Base-by-base conservation (phyloP, 2,329 filamentous ascomycete species). In the Coniochaeta hoffmannii region DNA sequence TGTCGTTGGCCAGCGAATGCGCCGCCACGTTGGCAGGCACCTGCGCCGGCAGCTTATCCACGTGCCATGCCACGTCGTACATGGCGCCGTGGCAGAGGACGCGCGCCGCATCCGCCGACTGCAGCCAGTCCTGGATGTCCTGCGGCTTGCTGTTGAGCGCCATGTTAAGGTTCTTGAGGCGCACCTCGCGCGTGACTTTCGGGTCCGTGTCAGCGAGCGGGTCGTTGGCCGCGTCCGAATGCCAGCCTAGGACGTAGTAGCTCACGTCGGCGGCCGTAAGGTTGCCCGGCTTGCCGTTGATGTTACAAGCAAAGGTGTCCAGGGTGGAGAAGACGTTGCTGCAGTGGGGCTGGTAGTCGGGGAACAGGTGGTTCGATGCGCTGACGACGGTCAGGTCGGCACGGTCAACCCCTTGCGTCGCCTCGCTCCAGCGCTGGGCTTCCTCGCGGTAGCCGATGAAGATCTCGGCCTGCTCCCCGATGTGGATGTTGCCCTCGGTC, bases 181-280 rank as follows among this genome's bases (percentile, higher is more conserved):
- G 46, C 8, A 11, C 7, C 3, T n/a, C 24, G 12, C 46, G 46
- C 2, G 4, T 50, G 46, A 22, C 12, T 6, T n/a, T 31, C 19
- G 30, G 50, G 19, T 24, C 31, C 3, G 10, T 17, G 11, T 6
- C 35, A 9, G 3, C 3, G 22, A 36, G 12, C 2, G 62, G 62
- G 36, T 68, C 60, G 14, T 58, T 53, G 1, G 35, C 53, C 14
- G 53, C 32, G 8, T 65, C 59, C 19, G 59, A 60, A 32, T 74
- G 69, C 71, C 71, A 75, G 4, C 73, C 72, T 1, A 76, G 11
- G 0, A 75, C 59, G 57, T 69, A 71, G 56, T 75, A 75, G 58
- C 62, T 66, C 1, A 67, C 67, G 0, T 56, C 62, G 8, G 68
- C 71, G 0, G 56, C 15, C 2, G 56, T 26, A 0, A 70, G 3